Conservation (phyloP, 305 asterid species). For the Galium porrigens region DNA sequence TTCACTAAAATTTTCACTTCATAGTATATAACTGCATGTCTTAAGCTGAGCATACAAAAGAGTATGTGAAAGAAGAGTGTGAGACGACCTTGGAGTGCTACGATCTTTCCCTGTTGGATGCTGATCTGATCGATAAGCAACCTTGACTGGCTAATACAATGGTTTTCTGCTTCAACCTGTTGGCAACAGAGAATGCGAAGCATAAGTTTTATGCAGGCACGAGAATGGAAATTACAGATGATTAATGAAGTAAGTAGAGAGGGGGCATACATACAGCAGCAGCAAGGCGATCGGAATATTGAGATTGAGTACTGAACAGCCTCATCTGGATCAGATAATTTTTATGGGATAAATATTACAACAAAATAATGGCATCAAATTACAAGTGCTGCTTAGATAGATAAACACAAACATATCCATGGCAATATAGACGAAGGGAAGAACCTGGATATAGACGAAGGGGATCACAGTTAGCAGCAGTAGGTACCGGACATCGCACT, state of each 20-base stretch:
- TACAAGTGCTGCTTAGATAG: background rate
- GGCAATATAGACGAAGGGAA: no score
- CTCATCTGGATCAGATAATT: slow-evolving; percentile 44
- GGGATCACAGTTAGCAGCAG: slow-evolving; percentile 55
- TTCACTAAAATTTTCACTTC: background rate
- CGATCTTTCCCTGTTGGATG: slow-evolving; percentile 55
- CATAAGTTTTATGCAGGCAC: no score
- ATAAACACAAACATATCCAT: background rate
- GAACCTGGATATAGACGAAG: slow-evolving; percentile 79
- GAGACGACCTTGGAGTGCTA: slow-evolving; percentile 63
- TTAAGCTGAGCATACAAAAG: no score
- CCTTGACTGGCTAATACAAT: slow-evolving; percentile 71
- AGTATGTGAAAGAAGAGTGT: background rate
- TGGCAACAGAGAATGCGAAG: background rate
- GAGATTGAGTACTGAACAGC: slow-evolving; percentile 66
- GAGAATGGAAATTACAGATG: no score
- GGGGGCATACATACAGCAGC: slow-evolving; percentile 51
- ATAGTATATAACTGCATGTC: background rate
- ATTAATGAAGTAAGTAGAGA: background rate
- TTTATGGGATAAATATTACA: no score
- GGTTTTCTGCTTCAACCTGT: slow-evolving; percentile 84
- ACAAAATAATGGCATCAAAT: background rate
- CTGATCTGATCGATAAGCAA: slow-evolving; percentile 77
- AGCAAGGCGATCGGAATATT: slow-evolving; percentile 80
- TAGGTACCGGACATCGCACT: slow-evolving; percentile 62